Conservation (phyloP, 164 flowering plant genomes). For the Magnolia officinalis region DNA sequence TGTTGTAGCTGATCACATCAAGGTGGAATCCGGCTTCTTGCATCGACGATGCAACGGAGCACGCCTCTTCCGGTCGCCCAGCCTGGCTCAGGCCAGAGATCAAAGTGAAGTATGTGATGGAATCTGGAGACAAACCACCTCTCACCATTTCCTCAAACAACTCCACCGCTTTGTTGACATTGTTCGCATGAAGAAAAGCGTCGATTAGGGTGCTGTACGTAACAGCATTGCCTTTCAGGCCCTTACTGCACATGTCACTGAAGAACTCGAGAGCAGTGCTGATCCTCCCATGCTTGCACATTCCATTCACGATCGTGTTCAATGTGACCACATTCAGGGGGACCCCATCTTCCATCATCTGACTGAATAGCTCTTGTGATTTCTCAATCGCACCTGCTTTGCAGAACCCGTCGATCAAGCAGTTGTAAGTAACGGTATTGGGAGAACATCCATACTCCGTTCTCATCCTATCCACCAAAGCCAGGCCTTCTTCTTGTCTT, state of each 20-base stretch:
- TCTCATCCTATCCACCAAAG: slow-evolving; percentile 51
- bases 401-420: slow-evolving; percentile 71
- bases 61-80: slow-evolving; percentile 65
- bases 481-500: slow-evolving; percentile 60
- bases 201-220: slow-evolving; percentile 61
- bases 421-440: slow-evolving; percentile 57
- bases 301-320: slow-evolving; percentile 59
- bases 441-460: slow-evolving; percentile 34
- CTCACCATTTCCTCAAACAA: slow-evolving; percentile 54
- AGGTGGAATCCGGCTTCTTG: slow-evolving; percentile 55
- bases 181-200: slow-evolving; percentile 59
- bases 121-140: slow-evolving; percentile 46
- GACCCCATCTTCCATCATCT: slow-evolving; percentile 47
- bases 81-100: slow-evolving; percentile 63
- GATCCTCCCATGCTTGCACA: slow-evolving; percentile 69
- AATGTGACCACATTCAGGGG: slow-evolving; percentile 50
- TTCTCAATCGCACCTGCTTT: slow-evolving; percentile 67
- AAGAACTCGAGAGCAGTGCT: slow-evolving; percentile 58
- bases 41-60: slow-evolving; percentile 38
- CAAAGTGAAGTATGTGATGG: slow-evolving; percentile 54
- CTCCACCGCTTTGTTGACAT: slow-evolving; percentile 54
- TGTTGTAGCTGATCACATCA: slow-evolving; percentile 56
- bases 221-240: slow-evolving; percentile 49
- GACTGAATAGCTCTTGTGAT: slow-evolving; percentile 40
- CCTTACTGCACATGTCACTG: slow-evolving; percentile 38